These are phyloP conservation scores for Athelia psychrophila DNA, from an alignment of 1,284 basidiomycete genomes.

Conservation along the genomic window DNA sequence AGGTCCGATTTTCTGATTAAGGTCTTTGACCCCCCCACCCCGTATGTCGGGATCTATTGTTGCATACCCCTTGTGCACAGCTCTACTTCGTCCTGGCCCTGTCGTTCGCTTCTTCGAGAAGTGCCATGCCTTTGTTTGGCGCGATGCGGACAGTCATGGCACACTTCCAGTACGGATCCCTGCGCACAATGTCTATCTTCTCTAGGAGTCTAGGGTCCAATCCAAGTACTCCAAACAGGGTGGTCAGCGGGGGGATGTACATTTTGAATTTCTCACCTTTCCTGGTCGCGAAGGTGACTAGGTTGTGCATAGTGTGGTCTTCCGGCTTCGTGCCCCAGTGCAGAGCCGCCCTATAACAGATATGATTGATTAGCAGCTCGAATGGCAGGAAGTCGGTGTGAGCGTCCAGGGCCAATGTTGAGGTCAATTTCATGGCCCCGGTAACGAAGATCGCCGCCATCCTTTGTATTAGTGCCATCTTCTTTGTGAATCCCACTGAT, in stretches of 20 bases:
- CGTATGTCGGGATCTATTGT: too few relatives aligned
- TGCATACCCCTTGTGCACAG: too few relatives aligned
- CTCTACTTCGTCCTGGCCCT: not conserved
- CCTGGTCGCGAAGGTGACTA: not conserved
- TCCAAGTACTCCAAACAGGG: conserved; percentile 1
- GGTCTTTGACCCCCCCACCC: too few relatives aligned
- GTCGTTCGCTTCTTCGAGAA: not conserved
- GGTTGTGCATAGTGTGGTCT: conserved; percentile 7
- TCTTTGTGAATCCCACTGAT: conserved; percentile 11
- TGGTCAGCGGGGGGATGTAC: conserved; percentile 8
- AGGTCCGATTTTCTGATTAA: too few relatives aligned
- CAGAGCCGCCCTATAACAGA: conserved; percentile 7
- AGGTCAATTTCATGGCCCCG: too few relatives aligned
- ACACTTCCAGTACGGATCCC: conserved; percentile 2
- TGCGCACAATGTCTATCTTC: conserved; percentile 3
- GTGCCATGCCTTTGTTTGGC: conserved; percentile 4
- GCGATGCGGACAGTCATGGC: conserved; percentile 1
- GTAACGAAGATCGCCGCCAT: too few relatives aligned
- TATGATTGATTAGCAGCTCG: too few relatives aligned
- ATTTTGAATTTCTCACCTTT: not conserved
- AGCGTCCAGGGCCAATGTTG: too few relatives aligned
- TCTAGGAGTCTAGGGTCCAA: conserved; percentile 5
- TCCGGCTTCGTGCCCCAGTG: conserved; percentile 7
- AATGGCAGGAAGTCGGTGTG: too few relatives aligned
- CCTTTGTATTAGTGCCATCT: too few relatives aligned